Base-by-base conservation (phyloP, 2,329 filamentous ascomycete genomes). In the Penicillium sp. region DNA sequence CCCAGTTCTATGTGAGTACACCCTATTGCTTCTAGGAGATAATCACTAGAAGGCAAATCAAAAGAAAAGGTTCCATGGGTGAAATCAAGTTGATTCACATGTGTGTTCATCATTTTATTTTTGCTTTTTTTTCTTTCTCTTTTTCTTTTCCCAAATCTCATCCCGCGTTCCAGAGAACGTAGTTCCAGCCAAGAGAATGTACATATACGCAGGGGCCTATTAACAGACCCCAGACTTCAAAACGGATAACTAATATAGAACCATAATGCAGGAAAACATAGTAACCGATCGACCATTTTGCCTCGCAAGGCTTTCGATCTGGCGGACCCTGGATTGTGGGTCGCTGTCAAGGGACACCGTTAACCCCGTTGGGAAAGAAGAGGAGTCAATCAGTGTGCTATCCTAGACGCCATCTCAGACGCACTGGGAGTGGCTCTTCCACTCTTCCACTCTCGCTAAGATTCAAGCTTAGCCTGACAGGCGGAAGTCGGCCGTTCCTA, bases 271-370 rank as follows among this genome's bases (percentile, higher is more conserved):
- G 12, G 33, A 7, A 50, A 40, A 35, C 41, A 41, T 31, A 31
- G 17, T 29, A 10, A 17, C 17, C 40, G 60, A 63, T 58, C 62
- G 62, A 59, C 57, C 37, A 1, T 23, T 31, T 45, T 19, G 27
- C 50, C 58, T 58, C 41, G 43, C 55, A 59, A 57, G 59, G 59
- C 52, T 37, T 40, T 58, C 56, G 63, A 65, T 65, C 59, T 60
- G 21, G 33, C 54, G 56, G 58, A 62, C 63, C 61, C 63, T 59
- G 54, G 52, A 60, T 59, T 54, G 63, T 62, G 62, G 64, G 61
- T 64, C 63, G 41, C 58, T 60, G 51, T 54, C 58, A 64, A 59
- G 25, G 31, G 42, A 45, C 42, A 65, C 63, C 62, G 48, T 67
- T 60, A 64, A 56, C 64, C 60, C 7, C 13, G 50, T 60, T 51